Evolutionary conservation across 2,329 filamentous ascomycete species (phyloP).

Genomic region (Cadophora sp.): DNA sequence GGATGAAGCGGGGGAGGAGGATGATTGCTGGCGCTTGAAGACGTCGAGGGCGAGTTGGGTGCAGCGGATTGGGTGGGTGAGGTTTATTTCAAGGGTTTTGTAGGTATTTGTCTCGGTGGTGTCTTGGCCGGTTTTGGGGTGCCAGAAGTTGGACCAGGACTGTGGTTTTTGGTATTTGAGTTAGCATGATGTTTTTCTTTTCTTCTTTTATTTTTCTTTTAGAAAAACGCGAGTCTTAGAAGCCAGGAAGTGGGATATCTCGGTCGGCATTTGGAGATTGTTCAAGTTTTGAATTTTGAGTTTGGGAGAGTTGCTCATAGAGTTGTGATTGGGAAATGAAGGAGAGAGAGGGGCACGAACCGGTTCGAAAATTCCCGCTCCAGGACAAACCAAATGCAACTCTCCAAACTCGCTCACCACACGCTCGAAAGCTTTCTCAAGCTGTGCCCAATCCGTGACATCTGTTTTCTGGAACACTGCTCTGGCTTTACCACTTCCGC

Average conservation of each 20-base stretch:
- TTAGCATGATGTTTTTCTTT: background rate
- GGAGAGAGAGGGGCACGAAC: slow-evolving; percentile 45
- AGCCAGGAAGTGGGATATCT: no score
- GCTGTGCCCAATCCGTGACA: slow-evolving; percentile 51
- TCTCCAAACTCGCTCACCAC: slow-evolving; percentile 46
- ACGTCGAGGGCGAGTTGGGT: slow-evolving; percentile 57
- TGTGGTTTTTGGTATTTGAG: no score
- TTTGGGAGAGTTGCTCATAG: no score
- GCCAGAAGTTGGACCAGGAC: slow-evolving; percentile 52
- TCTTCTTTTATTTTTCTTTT: background rate
- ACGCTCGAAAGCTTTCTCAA: slow-evolving; percentile 47
- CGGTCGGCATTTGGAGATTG: no score
- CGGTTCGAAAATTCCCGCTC: slow-evolving; percentile 56
- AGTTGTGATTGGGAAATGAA: no score
- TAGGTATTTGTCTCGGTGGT: slow-evolving; percentile 47
- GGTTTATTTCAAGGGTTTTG: slow-evolving; percentile 54
- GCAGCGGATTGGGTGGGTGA: slow-evolving; percentile 57
- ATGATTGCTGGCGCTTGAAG: slow-evolving; percentile 46
- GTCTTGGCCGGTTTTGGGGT: slow-evolving; percentile 49
- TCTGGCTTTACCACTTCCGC: slow-evolving; percentile 25
- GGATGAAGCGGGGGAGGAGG: background rate
- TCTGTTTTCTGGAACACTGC: slow-evolving; percentile 54
- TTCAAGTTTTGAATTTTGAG: no score
- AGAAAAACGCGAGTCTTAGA: no score
- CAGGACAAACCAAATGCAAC: slow-evolving; percentile 51